Evolutionary conservation across 2,329 filamentous ascomycete species (phyloP), one percentile per base, ranked within the genome.

Genomic region (Hypocreales sp.): DNA sequence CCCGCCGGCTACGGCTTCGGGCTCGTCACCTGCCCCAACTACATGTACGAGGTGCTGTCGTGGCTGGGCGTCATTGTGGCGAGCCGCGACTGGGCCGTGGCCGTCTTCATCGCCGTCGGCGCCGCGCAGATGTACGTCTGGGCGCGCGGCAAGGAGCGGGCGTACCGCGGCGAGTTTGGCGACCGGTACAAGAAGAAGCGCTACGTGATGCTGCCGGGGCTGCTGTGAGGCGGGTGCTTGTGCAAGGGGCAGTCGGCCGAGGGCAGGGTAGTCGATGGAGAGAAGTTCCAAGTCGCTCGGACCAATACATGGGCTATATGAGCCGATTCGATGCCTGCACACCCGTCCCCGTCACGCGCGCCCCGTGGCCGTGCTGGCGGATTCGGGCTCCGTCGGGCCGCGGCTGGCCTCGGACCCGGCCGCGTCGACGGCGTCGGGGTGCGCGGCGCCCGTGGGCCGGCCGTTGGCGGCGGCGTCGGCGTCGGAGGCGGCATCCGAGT

Each of bases 131-230:
- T 98, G 90, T 72, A 67, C 31, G 52, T 62, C 28, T 98, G 90
- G 90, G 87, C 78, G 21, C 70, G 69, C 55, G 87, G 83, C 64
- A 95, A 94, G 68, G 90, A 98, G 66, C 71, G 63, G 47, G 73
- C 81, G 31, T 90, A 94, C 51, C 73, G 90, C 43, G 78, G 79
- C 53, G 81, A 93, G 51, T 93, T 95, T 53, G 80, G 80, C 22
- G 79, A 86, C 50, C 80, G 77, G 56, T 98, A 98, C 60, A 86
- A 87, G 75, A 86, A 78, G 64, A 95, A 98, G 81, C 72, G 72
- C 45, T 87, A 66, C 47, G 73, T 71, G 33, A 79, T 93, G 56
- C 53, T 94, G 32, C 83, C 90, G 4, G 80, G 80, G 4, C 57
- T 92, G 27, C 66, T 77, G 47, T 90, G 58, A 56, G n/a, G n/a